These are phyloP conservation scores for Picea abies DNA, from an alignment of 83 land plant genomes.

Conservation along the genomic window DNA sequence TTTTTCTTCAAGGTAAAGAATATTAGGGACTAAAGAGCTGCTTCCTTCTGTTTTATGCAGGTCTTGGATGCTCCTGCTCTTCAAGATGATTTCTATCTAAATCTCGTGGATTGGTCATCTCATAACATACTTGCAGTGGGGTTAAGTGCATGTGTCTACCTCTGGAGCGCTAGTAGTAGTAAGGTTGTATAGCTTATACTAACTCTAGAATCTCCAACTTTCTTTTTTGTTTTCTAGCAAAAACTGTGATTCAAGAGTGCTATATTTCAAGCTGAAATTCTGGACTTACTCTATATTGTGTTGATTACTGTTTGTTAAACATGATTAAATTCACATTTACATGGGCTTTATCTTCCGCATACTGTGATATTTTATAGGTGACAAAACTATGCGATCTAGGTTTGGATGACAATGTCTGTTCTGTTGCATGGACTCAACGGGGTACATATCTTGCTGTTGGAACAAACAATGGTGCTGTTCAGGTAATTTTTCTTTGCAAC, in stretches of 20 bases:
- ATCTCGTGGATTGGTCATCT: conserved; percentile 95
- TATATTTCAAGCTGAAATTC: no score
- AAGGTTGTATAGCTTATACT: conserved; percentile 49
- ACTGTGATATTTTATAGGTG: conserved; percentile 45
- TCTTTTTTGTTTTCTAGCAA: no score
- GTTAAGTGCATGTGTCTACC: conserved; percentile 89
- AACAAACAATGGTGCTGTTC: conserved; percentile 86
- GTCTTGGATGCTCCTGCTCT: conserved; percentile 97
- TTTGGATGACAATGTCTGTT: conserved; percentile 87
- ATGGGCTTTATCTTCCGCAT: no score
- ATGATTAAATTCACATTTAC: background rate
- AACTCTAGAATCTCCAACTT: no score
- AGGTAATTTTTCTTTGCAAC: conserved; percentile 40
- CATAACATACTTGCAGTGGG: conserved; percentile 93
- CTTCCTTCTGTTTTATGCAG: conserved; percentile 31
- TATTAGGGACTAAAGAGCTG: background rate
- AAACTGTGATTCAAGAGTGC: no score
- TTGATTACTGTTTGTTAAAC: conserved; percentile 2
- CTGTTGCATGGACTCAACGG: conserved; percentile 94
- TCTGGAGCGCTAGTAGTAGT: conserved; percentile 99
- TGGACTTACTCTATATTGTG: background rate
- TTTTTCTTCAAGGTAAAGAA: background rate
- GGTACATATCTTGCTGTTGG: conserved; percentile 94
- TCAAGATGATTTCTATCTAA: conserved; percentile 94
- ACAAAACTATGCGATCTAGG: conserved; percentile 97